Percentiles rank a stretch among this genome's conserved stretches.
Conservation (phyloP, 192 early-diverging fungal genomes). For the Coemansia sp. region DNA sequence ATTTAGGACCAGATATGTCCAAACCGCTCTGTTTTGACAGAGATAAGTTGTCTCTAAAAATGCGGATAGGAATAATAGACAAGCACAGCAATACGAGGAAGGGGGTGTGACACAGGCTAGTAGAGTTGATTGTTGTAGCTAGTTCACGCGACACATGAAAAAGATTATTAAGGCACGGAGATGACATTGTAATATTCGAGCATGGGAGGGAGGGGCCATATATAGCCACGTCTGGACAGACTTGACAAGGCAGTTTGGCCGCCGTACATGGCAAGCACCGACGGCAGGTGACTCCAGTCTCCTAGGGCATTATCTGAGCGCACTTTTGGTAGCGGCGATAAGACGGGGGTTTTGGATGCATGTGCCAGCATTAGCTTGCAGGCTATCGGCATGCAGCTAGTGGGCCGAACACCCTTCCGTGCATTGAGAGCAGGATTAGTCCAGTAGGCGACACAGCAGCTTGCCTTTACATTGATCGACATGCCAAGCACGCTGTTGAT, state of each 20-base stretch:
- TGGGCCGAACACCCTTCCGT: neutral
- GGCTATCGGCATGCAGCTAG: neutral
- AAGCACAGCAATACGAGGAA: neutral
- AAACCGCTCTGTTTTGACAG: neutral
- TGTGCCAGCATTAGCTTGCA: neutral
- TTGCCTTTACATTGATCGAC: neutral
- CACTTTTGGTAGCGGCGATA: neutral
- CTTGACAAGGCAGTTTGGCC: neutral
- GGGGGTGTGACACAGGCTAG: neutral
- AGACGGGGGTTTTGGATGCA: neutral
- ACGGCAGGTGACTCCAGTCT: neutral
- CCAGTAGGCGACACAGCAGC: neutral
- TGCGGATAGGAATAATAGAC: neutral
- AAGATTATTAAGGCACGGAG: constrained; percentile 5
- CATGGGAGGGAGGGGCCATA: neutral
- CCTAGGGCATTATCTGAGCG: neutral
- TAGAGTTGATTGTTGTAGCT: neutral
- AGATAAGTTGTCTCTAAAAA: neutral
- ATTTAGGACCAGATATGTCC: neutral
- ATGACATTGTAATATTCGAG: neutral
- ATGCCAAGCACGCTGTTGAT: neutral
- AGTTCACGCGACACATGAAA: constrained; percentile 4
- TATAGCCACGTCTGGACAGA: neutral
- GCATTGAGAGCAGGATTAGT: neutral
- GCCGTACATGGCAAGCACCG: neutral